phyloP scores from a whole-genome alignment of 805 yeast species.

The Candida adriatica region DNA sequence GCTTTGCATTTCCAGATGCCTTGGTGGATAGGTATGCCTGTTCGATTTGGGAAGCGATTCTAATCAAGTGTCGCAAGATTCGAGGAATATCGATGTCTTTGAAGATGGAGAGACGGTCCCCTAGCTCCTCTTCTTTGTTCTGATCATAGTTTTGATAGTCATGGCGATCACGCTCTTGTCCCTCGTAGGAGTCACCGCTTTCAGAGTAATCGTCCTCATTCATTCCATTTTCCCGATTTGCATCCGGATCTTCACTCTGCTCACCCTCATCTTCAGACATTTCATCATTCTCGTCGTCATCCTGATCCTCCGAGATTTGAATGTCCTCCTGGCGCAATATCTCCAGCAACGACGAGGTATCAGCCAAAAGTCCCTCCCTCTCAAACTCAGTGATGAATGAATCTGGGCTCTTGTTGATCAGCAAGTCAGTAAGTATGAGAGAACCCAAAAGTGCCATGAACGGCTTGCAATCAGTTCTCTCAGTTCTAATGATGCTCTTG shows the following conservation, averaged over 20 bases:
- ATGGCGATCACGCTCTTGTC: constrained; percentile 13
- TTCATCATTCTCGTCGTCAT: constrained; percentile 6
- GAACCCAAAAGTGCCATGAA: constrained; percentile 44
- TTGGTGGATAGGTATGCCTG: constrained; percentile 23
- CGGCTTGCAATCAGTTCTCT: constrained; percentile 15
- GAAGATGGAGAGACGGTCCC: constrained; percentile 3
- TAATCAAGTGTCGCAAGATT: constrained; percentile 9
- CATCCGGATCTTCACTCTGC: constrained; percentile 15
- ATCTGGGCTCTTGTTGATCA: constrained; percentile 39
- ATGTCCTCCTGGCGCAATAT: constrained; percentile 17
- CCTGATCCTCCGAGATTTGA: constrained; percentile 24
- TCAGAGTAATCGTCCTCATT: constrained; percentile 5
- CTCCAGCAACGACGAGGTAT: constrained; percentile 32
- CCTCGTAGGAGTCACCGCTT: constrained; percentile 1
- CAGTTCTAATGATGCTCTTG: constrained; percentile 25
- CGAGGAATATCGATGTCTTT: constrained; percentile 3
- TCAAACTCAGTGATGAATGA: constrained; percentile 44
- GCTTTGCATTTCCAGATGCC: constrained; percentile 18
- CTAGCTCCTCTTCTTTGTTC: constrained; percentile 3
- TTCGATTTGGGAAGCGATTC: constrained; percentile 23
- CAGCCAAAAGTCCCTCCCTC: constrained; percentile 66
- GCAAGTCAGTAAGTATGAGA: constrained; percentile 36
- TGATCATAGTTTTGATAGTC: constrained; percentile 22
- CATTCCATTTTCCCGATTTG: constrained; percentile 8
- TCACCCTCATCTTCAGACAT: constrained; percentile 8